Conservation (phyloP, 371 early-diverging fungal genomes). For the Rhizopus sp. region DNA sequence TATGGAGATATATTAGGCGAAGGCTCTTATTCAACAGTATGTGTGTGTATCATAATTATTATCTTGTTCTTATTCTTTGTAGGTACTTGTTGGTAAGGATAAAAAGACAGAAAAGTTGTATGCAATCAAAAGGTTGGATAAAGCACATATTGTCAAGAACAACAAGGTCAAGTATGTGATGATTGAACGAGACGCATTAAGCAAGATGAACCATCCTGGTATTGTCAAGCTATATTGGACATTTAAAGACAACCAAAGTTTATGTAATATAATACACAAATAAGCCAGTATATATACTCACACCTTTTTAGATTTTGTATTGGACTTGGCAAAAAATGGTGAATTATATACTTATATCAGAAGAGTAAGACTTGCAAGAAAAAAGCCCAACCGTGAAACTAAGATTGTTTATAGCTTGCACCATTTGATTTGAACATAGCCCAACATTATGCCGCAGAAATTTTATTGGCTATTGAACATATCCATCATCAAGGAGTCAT, state of each 20-base stretch:
- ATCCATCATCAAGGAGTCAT: slow-evolving; percentile 83
- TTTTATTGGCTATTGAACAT: slow-evolving; percentile 83
- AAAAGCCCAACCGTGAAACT: background rate
- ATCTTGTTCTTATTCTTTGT: slow-evolving; percentile 3
- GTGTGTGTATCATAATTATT: slow-evolving; percentile 9
- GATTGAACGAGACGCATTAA: slow-evolving; percentile 89
- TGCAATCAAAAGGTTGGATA: slow-evolving; percentile 95
- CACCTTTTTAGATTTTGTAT: slow-evolving; percentile 70
- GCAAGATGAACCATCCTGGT: slow-evolving; percentile 83
- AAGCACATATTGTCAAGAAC: slow-evolving; percentile 89
- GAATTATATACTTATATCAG: slow-evolving; percentile 83
- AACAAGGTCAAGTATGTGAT: slow-evolving; percentile 95
- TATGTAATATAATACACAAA: slow-evolving; percentile 60
- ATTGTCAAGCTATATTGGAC: slow-evolving; percentile 92
- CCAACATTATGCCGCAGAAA: slow-evolving; percentile 86
- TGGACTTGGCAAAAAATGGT: slow-evolving; percentile 89
- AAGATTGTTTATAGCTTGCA: slow-evolving; percentile 51
- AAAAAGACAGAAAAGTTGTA: slow-evolving; percentile 65
- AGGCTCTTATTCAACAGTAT: slow-evolving; percentile 95
- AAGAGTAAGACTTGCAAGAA: slow-evolving; percentile 41
- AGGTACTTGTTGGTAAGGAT: slow-evolving; percentile 77
- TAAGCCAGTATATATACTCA: background rate
- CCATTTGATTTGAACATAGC: slow-evolving; percentile 70
- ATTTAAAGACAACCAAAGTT: slow-evolving; percentile 87
- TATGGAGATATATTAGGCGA: slow-evolving; percentile 89